phyloP scores from a whole-genome alignment of 768 basidiomycete species.

The Hebeloma cylindrosporum region DNA sequence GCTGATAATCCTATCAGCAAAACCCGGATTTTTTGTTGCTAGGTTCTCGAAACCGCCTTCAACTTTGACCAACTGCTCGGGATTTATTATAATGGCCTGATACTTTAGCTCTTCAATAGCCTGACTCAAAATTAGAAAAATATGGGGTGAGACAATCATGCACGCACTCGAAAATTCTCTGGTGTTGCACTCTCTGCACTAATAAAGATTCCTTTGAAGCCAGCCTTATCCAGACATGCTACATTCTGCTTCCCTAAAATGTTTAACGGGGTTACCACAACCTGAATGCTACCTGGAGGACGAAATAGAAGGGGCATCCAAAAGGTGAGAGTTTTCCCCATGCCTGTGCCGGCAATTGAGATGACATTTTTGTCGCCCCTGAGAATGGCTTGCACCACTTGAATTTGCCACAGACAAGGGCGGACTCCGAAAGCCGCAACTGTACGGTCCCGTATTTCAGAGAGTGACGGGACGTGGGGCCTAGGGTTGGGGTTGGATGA shows the following conservation, averaged over 20 bases:
- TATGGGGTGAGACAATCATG: no score
- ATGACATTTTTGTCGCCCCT: conserved; percentile 10
- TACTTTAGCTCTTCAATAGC: conserved; percentile 19
- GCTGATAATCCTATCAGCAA: conserved; percentile 3
- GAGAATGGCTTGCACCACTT: conserved; percentile 9
- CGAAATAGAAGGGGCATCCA: conserved; percentile 21
- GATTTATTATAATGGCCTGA: conserved; percentile 19
- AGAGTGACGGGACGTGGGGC: no score
- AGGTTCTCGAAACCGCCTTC: conserved; percentile 5
- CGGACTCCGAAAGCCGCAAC: conserved; percentile 5
- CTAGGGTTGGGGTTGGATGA: no score
- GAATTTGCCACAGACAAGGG: conserved; percentile 17
- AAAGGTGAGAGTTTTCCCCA: conserved; percentile 24
- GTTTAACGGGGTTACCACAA: conserved; percentile 22
- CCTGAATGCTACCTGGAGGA: conserved; percentile 10
- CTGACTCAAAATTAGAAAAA: conserved; percentile 8
- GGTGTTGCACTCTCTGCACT: conserved; percentile 5
- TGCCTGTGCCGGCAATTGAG: conserved; percentile 21
- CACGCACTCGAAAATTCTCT: conserved; percentile 11
- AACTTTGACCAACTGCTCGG: conserved; percentile 13
- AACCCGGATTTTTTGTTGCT: conserved; percentile 20
- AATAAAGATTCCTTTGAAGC: conserved; percentile 9
- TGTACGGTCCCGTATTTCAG: no score
- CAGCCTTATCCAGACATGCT: conserved; percentile 5
- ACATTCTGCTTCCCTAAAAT: conserved; percentile 21